Evolutionary conservation across 2,329 filamentous ascomycete species (phyloP), one percentile per base, ranked within the genome.

Genomic region (Lecanoromycetidae sp.): DNA sequence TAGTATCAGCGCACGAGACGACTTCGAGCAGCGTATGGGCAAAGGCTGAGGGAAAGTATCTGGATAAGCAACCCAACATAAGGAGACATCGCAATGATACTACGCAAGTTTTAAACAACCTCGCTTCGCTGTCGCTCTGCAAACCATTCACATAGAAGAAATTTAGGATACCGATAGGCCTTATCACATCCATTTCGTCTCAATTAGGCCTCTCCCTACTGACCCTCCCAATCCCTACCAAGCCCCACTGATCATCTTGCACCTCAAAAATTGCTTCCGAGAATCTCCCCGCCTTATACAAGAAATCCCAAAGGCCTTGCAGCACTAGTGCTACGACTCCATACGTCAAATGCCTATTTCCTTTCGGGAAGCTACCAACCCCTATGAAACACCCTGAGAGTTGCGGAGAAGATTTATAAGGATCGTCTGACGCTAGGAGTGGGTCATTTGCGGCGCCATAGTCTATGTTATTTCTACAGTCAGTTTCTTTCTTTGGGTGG

Each of bases 1-100:
- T 32, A 87, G 83, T 54, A 66, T 72, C 48, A 61, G 65, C 32
- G 61, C 65, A 26, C 58, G 63, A 33, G 57, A 60, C 36, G 63
- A 65, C 52, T 52, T 71, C 25, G 61, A 67, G 49, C 58, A 43
- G n/a, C 15, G 27, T 10, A 35, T 25, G 19, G 15, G 15, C 41
- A 15, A n/a, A 30, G 7, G 32, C 4, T n/a, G 15, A 42, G 37
- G 30, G 3, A 41, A 27, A 19, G n/a, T n/a, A n/a, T n/a, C n/a
- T n/a, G n/a, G n/a, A n/a, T n/a, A n/a, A n/a, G n/a, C n/a, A n/a
- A n/a, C n/a, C n/a, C n/a, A n/a, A n/a, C n/a, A n/a, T n/a, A n/a
- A n/a, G n/a, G n/a, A n/a, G n/a, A n/a, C n/a, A n/a, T n/a, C n/a
- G n/a, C n/a, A n/a, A n/a, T n/a, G n/a, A n/a, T n/a, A n/a, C n/a